A percentile compares a stretch with the other conserved stretches of the same genome.
Conservation (phyloP, 2,329 filamentous ascomycete species). For the Colletotrichum theobromicola region DNA sequence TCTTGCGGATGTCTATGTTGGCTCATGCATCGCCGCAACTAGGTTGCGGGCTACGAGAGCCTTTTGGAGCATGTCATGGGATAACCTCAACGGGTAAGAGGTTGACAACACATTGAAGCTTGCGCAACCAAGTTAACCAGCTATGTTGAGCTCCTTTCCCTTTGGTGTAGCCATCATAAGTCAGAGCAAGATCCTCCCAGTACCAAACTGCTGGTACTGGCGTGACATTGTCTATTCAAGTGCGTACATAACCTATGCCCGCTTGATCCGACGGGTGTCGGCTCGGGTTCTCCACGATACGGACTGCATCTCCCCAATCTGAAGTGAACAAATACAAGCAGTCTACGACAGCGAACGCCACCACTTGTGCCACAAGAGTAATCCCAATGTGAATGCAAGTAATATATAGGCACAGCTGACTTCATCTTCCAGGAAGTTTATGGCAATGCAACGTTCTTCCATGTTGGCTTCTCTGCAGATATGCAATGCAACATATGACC, state of each 20-base stretch:
- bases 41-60: neutral
- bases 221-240: neutral
- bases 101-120: neutral
- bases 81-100: neutral
- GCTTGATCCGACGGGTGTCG: neutral
- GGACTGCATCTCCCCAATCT: neutral
- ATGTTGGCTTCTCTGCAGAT: neutral
- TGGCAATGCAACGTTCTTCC: neutral
- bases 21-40: neutral
- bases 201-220: neutral
- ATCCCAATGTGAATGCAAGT: neutral
- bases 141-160: neutral
- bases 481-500: neutral
- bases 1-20: neutral
- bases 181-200: neutral
- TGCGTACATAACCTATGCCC: neutral
- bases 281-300: neutral
- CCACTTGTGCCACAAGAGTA: neutral
- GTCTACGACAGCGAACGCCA: neutral
- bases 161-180: neutral
- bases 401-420: neutral
- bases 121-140: neutral
- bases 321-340: neutral
- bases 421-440: neutral
- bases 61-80: neutral